Percentiles rank a stretch among this genome's conserved stretches.
These are phyloP conservation scores for Linnemannia schmuckeri DNA, from an alignment of 192 early-diverging fungal species.

Conservation along the genomic window DNA sequence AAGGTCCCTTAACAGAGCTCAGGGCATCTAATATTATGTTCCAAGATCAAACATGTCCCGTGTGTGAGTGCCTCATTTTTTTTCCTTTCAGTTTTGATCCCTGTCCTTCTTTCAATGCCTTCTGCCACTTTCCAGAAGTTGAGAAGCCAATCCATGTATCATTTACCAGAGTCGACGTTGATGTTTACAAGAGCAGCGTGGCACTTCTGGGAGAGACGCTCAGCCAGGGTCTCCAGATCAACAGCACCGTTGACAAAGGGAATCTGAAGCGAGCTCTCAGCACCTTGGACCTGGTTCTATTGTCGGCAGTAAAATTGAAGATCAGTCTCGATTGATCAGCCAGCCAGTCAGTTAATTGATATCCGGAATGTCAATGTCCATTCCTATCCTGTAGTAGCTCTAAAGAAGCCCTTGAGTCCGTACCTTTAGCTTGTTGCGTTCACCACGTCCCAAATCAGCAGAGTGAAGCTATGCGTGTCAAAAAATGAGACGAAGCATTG, in stretches of 20 bases:
- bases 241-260: slow-evolving; percentile 45
- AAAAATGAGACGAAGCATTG: background rate
- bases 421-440: slow-evolving; percentile 48
- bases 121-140: background rate
- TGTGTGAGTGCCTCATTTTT: background rate
- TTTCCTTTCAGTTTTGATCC: background rate
- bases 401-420: background rate
- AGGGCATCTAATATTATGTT: slow-evolving; percentile 12
- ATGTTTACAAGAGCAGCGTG: slow-evolving; percentile 19
- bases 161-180: slow-evolving; percentile 11
- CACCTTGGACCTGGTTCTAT: slow-evolving; percentile 43
- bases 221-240: slow-evolving; percentile 37
- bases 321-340: background rate
- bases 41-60: background rate
- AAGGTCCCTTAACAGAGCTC: slow-evolving; percentile 12
- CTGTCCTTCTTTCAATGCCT: too few relatives aligned
- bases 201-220: slow-evolving; percentile 45
- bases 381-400: background rate
- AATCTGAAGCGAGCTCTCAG: slow-evolving; percentile 42
- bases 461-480: slow-evolving; percentile 34
- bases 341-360: background rate
- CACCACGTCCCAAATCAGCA: slow-evolving; percentile 36
- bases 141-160: background rate
- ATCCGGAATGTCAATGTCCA: background rate
- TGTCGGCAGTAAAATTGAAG: background rate